Percentiles rank a stretch among this genome's conserved stretches.
These are phyloP conservation scores for Trebouxia gelatinosa DNA, from an alignment of 163 green algal genomes.

Conservation along the genomic window DNA sequence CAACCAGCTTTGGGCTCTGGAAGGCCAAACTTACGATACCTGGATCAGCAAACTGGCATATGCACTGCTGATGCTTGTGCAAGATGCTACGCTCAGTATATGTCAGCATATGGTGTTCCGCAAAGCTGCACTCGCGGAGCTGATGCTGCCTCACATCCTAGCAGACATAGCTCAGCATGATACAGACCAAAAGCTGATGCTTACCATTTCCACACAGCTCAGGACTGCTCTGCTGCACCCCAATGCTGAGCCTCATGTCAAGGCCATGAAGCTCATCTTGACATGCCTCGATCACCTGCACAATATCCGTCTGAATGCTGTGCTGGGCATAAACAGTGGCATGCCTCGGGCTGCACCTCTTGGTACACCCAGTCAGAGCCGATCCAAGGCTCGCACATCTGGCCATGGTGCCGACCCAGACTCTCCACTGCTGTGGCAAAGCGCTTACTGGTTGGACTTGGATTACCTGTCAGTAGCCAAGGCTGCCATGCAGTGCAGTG, in stretches of 20 bases:
- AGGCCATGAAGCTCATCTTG: constrained; percentile 42
- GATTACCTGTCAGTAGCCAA: constrained; percentile 63
- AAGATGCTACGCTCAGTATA: constrained; percentile 31
- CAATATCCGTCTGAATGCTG: constrained; percentile 33
- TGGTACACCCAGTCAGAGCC: not conserved
- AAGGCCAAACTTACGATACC: constrained; percentile 26
- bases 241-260: not conserved
- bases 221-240: not conserved
- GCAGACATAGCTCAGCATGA: constrained; percentile 45
- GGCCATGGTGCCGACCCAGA: not conserved
- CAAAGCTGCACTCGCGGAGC: constrained; percentile 52
- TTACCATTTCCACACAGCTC: constrained; percentile 28
- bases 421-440: not conserved
- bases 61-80: constrained; percentile 31
- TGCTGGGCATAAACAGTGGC: not conserved
- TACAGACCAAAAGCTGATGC: constrained; percentile 13
- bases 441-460: constrained; percentile 75
- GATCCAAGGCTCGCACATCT: not conserved
- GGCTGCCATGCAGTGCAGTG: constrained; percentile 58
- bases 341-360: not conserved
- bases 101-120: constrained; percentile 35
- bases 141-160: constrained; percentile 61
- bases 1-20: constrained; percentile 25
- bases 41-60: constrained; percentile 49
- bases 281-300: constrained; percentile 48